phyloP scores from a whole-genome alignment of 2,329 filamentous ascomycete genomes.

The Exophiala sideris region DNA sequence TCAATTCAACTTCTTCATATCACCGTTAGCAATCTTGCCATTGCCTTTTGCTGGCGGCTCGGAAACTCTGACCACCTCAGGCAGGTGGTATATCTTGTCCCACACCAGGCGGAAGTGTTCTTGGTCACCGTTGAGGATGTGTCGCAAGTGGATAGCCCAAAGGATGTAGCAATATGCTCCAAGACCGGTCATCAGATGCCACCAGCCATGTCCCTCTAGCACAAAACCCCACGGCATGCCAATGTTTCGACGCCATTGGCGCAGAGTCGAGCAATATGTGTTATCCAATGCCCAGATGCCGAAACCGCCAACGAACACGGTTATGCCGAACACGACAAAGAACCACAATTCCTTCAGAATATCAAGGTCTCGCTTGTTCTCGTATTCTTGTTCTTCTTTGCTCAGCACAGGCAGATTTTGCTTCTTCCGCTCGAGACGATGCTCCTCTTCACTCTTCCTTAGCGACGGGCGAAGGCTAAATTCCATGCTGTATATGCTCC shows the following conservation, averaged over 20 bases:
- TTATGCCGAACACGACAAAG: constrained; percentile 66
- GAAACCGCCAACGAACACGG: constrained; percentile 71
- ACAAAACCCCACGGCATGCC: constrained; percentile 77
- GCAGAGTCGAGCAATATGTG: constrained; percentile 64
- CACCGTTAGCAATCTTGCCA: background rate
- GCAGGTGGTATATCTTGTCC: constrained; percentile 60
- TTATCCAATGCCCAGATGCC: constrained; percentile 78
- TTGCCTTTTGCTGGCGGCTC: constrained; percentile 12
- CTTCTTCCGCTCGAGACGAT: constrained; percentile 40
- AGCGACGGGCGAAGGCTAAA: constrained; percentile 58
- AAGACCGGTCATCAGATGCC: constrained; percentile 76
- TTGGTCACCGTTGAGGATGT: constrained; percentile 69
- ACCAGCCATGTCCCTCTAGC: constrained; percentile 71
- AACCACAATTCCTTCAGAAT: constrained; percentile 70
- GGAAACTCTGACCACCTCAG: constrained; percentile 42
- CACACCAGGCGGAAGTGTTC: constrained; percentile 69
- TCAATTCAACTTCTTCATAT: background rate
- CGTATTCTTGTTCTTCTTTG: constrained; percentile 44
- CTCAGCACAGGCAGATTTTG: constrained; percentile 39
- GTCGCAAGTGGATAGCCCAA: constrained; percentile 79
- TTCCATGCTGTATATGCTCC: constrained; percentile 77
- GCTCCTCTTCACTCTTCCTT: constrained; percentile 47
- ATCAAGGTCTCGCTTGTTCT: constrained; percentile 55
- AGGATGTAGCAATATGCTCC: constrained; percentile 82
- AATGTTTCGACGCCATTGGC: constrained; percentile 62